Base-by-base conservation (phyloP, 1,139 yeast genomes). In the Lodderomyces margitis region DNA sequence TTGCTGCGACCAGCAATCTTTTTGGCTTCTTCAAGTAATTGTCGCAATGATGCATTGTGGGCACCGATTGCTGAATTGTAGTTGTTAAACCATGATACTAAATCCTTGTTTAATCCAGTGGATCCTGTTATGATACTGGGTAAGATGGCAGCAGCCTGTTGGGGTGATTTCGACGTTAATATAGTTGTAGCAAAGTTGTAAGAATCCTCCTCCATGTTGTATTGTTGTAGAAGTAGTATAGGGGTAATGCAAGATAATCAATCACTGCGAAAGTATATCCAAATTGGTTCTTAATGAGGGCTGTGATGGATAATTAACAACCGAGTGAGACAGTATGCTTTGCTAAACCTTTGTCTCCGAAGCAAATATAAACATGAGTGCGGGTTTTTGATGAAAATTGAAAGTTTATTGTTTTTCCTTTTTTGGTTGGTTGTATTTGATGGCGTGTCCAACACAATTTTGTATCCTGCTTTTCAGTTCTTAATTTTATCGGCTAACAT, bases 61-160 rank as follows among this genome's bases (percentile, higher is more conserved):
- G 66, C 68, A 27, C 74, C 68, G 46, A 78, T 66, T 43, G 76
- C 59, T 30, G 73, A 61, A 36, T 78, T 67, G 51, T 81, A 75
- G 30, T 70, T 73, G 36, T 75, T 74, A 54, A 81, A 77, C 72
- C 84, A 77, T 20, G 64, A 62, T 32, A 81, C 74, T 51, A 83
- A 67, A 45, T 76, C 54, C 25, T 50, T 52, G 34, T 55, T 54
- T 8, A 59, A 46, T 23, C 51, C 51, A n/a, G 55, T 49, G 11
- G 67, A 51, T 7, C 55, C 53, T 17, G 61, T 57, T 39, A 67
- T 48, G 24, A 64, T 58, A 44, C 61, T 63, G 37, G 74, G 71
- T 20, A 71, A 62, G 35, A 70, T 65, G 20, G 62, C 53, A 14
- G 75, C 68, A 17, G 75, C 74, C 44, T 70, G 72, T 37, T 61